Evolutionary conservation across 2,329 filamentous ascomycete species (phyloP), one percentile per base, ranked within the genome.

Genomic region (Sclerotinia borealis): DNA sequence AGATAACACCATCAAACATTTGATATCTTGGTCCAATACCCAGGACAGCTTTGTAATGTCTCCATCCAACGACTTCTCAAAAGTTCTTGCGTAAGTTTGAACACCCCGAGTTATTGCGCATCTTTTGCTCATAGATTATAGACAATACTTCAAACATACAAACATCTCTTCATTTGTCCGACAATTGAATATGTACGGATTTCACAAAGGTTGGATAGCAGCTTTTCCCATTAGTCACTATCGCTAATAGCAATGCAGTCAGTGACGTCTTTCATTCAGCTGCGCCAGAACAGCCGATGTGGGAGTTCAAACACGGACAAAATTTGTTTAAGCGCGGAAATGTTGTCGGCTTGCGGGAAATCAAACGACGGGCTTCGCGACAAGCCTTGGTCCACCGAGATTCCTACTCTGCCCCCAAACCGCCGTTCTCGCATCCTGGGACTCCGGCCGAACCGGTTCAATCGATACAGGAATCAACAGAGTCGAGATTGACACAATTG

Each of bases 11-110:
- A 99, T 99, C 66, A 90, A 95, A 72, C 93, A 98, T 76, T 81
- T 99, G 66, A 99, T 99, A 73, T 96, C 93, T 10, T 99, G 95
- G 95, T 96, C 93, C 1, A 87, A 82, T 70, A 90, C 90, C 58
- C 92, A 93, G 65, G 95, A 99, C 76, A 98, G 95, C 78, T 99
- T 99, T 76, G 92, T 99, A 73, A 98, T 99, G 92, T 96, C 93
- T 27, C 95, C 95, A 19, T 96, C 93, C 10, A 91, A 91, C 72
- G 95, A 98, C 75, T 99, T 99, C 75, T 96, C 93, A 68, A 98
- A 97, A 83, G 95, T 98, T 60, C 82, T 99, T 74, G 92, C 95
- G 93, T 97, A 85, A 77, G 90, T 87, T 51, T 65, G 34, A 69
- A 25, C 39, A n/a, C 43, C 25, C 37, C 36, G 50, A 51, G 29